Evolutionary conservation across 1,139 yeast species (phyloP).

Genomic region (Arxiozyma slooffiae): DNA sequence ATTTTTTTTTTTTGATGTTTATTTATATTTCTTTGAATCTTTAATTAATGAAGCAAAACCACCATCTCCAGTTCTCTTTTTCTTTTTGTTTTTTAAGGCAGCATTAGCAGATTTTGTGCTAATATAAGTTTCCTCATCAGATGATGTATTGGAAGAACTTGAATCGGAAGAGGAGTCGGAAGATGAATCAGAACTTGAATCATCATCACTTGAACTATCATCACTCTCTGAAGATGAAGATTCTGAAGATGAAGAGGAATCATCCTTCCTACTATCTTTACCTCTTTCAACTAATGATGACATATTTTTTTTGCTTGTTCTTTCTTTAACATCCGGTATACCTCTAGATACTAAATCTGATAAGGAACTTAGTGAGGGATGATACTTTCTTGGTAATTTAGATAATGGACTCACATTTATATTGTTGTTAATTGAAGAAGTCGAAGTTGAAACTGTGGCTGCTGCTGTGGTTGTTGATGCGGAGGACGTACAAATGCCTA

Average conservation of each 20-base stretch:
- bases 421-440: neutral
- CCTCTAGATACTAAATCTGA: conserved; percentile 51
- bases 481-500: too few species aligned
- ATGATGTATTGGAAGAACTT: conserved; percentile 18
- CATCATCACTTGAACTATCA: conserved; percentile 13
- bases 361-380: conserved; percentile 41
- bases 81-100: conserved; percentile 31
- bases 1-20: conserved; percentile 5
- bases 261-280: conserved; percentile 1
- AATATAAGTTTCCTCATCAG: conserved; percentile 30
- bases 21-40: conserved; percentile 35
- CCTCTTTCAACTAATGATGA: conserved; percentile 3
- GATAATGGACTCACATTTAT: conserved; percentile 10
- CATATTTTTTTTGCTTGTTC: conserved; percentile 2
- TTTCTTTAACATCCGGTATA: conserved; percentile 53
- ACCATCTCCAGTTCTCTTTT: conserved; percentile 37
- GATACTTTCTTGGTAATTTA: conserved; percentile 19
- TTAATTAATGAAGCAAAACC: conserved; percentile 47
- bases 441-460: neutral
- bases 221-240: neutral
- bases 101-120: conserved; percentile 36
- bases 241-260: conserved; percentile 7
- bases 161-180: conserved; percentile 6
- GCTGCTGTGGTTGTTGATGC: too few species aligned
- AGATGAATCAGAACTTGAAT: conserved; percentile 16